Evolutionary conservation across 2,329 filamentous ascomycete genomes (phyloP), one percentile per base, ranked within the genome.

Genomic region (Nemania abortiva): DNA sequence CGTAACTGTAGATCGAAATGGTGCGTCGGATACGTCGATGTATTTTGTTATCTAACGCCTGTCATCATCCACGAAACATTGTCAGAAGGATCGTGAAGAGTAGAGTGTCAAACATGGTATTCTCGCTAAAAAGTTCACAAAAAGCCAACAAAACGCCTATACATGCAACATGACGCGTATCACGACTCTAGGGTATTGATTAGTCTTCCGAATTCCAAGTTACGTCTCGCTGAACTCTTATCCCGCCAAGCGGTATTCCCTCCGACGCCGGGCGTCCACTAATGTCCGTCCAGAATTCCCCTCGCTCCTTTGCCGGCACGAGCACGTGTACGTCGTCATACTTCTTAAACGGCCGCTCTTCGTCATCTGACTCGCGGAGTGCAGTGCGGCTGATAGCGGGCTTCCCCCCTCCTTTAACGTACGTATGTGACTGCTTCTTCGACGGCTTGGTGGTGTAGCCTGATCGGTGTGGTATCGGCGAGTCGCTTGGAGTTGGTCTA

Each of bases 211-310:
- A 68, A 61, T 69, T 60, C 68, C 68, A 70, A 6, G 62, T 70
- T 50, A 72, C 61, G 42, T 70, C 70, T 34, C 70, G 59, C 68
- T 72, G 70, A 4, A 72, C 68, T 49, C 70, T 37, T 45, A 72
- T 72, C 3, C 56, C 60, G 3, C 55, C 68, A 15, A 56, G 31
- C 20, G 65, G 68, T 45, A 70, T 52, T 15, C 56, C 63, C 34
- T 50, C 52, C 15, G 68, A 70, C 15, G 45, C 63, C 3, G 65
- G 68, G 10, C 65, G 60, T 5, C 68, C 70, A 7, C 65, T 72
- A 37, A 72, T 72, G 24, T 70, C 68, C 0, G 68, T 72, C 68
- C 68, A 72, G 31, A 69, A 66, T 24, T 66, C 65, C 1, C 68
- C 68, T 1, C 70, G 58, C 18, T 64, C 65, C 24, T 70, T 72